Percentiles rank a stretch among this genome's conserved stretches.
These are phyloP conservation scores for Metarhizium robertsii DNA, from an alignment of 2,329 filamentous ascomycete genomes.

Conservation along the genomic window DNA sequence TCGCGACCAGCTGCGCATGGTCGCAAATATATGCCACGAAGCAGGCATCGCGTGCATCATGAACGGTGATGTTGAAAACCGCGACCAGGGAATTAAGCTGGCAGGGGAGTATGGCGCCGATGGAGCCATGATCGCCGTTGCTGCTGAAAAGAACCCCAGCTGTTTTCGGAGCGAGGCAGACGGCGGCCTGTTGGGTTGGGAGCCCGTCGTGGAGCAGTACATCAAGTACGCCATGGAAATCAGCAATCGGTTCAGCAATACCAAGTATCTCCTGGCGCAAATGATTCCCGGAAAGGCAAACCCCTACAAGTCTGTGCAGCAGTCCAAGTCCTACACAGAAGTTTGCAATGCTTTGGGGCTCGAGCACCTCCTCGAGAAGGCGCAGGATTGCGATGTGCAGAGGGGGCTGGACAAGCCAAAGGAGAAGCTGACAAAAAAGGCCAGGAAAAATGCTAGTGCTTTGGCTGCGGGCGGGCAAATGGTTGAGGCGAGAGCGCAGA, in stretches of 20 bases:
- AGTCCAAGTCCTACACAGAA: slow-evolving; percentile 62
- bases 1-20: slow-evolving; percentile 75
- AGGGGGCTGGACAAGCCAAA: slow-evolving; percentile 48
- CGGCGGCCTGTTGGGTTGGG: slow-evolving; percentile 66
- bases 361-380: slow-evolving; percentile 52
- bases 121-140: slow-evolving; percentile 93
- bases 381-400: slow-evolving; percentile 54
- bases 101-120: slow-evolving; percentile 77
- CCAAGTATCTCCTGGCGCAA: slow-evolving; percentile 81
- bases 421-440: slow-evolving; percentile 19
- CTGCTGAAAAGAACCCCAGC: slow-evolving; percentile 84
- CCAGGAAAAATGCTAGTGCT: slow-evolving; percentile 27
- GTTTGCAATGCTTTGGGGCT: slow-evolving; percentile 57
- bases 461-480: slow-evolving; percentile 39
- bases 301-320: slow-evolving; percentile 51
- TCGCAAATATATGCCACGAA: slow-evolving; percentile 69
- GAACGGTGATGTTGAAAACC: slow-evolving; percentile 81
- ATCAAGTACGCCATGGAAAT: slow-evolving; percentile 62
- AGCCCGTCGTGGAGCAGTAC: slow-evolving; percentile 68
- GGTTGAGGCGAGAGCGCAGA: slow-evolving; percentile 26
- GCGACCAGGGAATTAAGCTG: slow-evolving; percentile 62
- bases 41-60: slow-evolving; percentile 87
- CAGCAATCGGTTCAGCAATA: slow-evolving; percentile 84
- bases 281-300: slow-evolving; percentile 73
- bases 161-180: slow-evolving; percentile 65